Evolutionary conservation across 2,329 filamentous ascomycete species (phyloP).

Genomic region (Venturia pyrina): DNA sequence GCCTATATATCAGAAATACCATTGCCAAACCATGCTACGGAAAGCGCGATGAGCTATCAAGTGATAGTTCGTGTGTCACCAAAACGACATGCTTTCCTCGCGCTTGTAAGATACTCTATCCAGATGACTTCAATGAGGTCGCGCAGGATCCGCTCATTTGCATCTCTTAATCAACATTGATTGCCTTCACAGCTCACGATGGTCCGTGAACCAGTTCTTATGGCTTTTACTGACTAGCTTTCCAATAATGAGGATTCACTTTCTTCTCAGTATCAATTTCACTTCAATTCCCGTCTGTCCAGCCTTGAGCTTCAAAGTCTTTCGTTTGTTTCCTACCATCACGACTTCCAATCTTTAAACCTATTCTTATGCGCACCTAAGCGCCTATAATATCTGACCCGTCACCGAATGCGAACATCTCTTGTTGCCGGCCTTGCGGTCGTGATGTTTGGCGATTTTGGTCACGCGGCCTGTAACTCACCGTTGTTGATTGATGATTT

Average conservation of each 20-base stretch:
- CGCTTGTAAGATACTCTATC: background rate
- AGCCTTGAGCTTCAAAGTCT: background rate
- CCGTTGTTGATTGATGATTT: no score
- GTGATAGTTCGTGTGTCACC: background rate
- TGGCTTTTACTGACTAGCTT: background rate
- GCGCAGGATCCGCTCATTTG: background rate
- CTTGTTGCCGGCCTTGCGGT: no score
- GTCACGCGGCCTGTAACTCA: no score
- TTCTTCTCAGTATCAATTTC: background rate
- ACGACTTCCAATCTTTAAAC: no score
- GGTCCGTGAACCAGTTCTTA: background rate
- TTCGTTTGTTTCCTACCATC: background rate
- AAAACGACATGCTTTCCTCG: background rate
- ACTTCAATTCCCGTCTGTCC: background rate
- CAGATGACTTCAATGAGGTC: background rate
- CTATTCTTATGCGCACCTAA: no score
- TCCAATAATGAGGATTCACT: background rate
- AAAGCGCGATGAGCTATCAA: no score
- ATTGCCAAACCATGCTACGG: background rate
- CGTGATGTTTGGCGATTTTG: no score
- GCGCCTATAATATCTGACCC: no score
- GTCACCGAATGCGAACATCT: no score
- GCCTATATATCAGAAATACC: background rate
- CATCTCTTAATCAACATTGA: background rate
- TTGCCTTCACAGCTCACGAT: background rate